A percentile compares a stretch with the other conserved stretches of the same genome.
phyloP scores from a whole-genome alignment of 495 filamentous ascomycete species.

The Cercophora sp. region DNA sequence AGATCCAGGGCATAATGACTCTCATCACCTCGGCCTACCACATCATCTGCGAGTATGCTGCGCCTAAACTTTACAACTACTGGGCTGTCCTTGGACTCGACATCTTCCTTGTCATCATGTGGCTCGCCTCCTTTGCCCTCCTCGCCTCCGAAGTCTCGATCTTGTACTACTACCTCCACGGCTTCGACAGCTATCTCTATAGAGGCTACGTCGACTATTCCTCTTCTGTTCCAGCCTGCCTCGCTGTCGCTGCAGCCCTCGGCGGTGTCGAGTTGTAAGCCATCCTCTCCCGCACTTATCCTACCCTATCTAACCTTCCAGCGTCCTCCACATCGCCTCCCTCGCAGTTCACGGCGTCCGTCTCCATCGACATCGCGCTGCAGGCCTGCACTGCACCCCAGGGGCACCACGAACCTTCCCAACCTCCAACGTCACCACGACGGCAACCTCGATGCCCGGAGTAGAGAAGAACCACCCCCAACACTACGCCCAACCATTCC shows the following conservation, averaged over 20 bases:
- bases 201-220: constrained; percentile 21
- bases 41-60: constrained; percentile 29
- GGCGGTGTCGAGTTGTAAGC: constrained; percentile 45
- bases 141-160: constrained; percentile 34
- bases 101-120: constrained; percentile 42
- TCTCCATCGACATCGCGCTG: constrained; percentile 43
- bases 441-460: neutral
- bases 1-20: constrained; percentile 35
- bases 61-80: constrained; percentile 42
- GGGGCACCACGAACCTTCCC: neutral
- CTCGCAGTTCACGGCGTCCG: constrained; percentile 36
- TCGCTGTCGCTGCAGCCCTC: constrained; percentile 21
- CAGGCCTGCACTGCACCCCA: constrained; percentile 18
- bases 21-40: constrained; percentile 39
- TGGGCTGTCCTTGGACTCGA: constrained; percentile 46
- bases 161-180: constrained; percentile 8
- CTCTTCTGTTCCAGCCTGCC: constrained; percentile 15
- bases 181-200: no score
- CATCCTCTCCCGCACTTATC: neutral
- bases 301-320: constrained; percentile 10
- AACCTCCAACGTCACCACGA: no score
- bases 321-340: constrained; percentile 36
- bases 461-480: neutral
- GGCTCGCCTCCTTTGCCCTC: constrained; percentile 42
- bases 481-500: no score